These are phyloP conservation scores for Xanthoconium separans DNA, from an alignment of 1,284 basidiomycete genomes.

Conservation along the genomic window DNA sequence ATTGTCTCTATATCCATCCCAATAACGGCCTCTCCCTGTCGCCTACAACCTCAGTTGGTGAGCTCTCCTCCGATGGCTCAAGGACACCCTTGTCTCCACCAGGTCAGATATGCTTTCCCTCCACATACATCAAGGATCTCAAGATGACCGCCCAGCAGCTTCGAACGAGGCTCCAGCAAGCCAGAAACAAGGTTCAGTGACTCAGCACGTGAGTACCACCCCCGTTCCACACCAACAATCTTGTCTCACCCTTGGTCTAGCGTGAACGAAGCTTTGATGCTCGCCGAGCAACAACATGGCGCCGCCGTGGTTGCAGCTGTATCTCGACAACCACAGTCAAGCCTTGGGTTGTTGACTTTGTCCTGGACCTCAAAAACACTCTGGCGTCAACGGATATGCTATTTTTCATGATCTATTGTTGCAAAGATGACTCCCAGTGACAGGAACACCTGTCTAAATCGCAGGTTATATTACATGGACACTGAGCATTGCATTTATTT, in stretches of 20 bases:
- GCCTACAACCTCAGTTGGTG: too few species aligned
- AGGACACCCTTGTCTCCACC: too few species aligned
- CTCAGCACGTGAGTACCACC: conserved; percentile 52
- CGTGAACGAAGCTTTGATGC: too few species aligned
- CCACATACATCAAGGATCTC: conserved; percentile 73
- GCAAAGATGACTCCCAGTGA: conserved; percentile 42
- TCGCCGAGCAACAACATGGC: too few species aligned
- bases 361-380: conserved; percentile 20
- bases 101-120: conserved; percentile 87
- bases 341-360: conserved; percentile 48
- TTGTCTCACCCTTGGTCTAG: too few species aligned
- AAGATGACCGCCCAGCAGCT: conserved; percentile 71
- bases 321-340: conserved; percentile 39
- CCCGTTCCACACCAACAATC: too few species aligned
- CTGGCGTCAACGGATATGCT: conserved; percentile 31
- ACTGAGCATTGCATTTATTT: conserved; percentile 48
- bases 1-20: too few species aligned
- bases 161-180: conserved; percentile 69
- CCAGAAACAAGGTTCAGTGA: conserved; percentile 72
- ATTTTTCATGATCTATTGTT: conserved; percentile 40
- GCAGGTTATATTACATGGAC: conserved; percentile 53
- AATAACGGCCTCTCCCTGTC: too few species aligned
- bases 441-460: conserved; percentile 53
- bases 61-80: too few species aligned
- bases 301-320: conserved; percentile 43